A percentile compares a stretch with the other conserved stretches of the same genome.
Evolutionary conservation across 148 eudicot genomes (phyloP).

Genomic region (Vaccinium myrtillus): DNA sequence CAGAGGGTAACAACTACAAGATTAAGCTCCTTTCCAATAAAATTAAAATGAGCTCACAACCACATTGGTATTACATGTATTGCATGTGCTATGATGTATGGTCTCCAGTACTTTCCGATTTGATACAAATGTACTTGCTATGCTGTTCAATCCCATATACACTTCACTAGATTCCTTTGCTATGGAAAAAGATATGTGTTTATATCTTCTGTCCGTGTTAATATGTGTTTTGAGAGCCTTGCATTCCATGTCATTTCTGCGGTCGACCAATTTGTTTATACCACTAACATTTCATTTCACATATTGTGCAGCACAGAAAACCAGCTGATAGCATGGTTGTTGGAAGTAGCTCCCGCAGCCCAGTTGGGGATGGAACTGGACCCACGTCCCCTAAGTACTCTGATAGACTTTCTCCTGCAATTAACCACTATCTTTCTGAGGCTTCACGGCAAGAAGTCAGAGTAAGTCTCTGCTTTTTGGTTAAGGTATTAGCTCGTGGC

Average conservation of each 20-base stretch:
- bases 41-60: neutral
- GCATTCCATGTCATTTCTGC: neutral
- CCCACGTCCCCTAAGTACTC: conserved; percentile 87
- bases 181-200: neutral
- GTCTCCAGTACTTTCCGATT: neutral
- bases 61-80: neutral
- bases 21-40: neutral
- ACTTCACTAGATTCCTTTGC: neutral
- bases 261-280: neutral
- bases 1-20: neutral
- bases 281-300: conserved; percentile 6
- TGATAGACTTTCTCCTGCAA: conserved; percentile 95
- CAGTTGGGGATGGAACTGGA: conserved; percentile 53
- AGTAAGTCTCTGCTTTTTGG: conserved; percentile 30
- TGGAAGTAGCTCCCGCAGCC: conserved; percentile 82
- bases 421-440: conserved; percentile 86
- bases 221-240: neutral
- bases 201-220: neutral
- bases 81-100: neutral
- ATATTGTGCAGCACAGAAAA: conserved; percentile 73
- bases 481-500: neutral
- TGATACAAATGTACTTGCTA: neutral
- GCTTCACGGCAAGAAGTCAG: conserved; percentile 96
- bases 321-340: conserved; percentile 82
- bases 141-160: neutral